Percentiles rank a stretch among this genome's conserved stretches.
These are phyloP conservation scores for Zychaea mexicana DNA, from an alignment of 371 early-diverging fungal species.

Conservation along the genomic window DNA sequence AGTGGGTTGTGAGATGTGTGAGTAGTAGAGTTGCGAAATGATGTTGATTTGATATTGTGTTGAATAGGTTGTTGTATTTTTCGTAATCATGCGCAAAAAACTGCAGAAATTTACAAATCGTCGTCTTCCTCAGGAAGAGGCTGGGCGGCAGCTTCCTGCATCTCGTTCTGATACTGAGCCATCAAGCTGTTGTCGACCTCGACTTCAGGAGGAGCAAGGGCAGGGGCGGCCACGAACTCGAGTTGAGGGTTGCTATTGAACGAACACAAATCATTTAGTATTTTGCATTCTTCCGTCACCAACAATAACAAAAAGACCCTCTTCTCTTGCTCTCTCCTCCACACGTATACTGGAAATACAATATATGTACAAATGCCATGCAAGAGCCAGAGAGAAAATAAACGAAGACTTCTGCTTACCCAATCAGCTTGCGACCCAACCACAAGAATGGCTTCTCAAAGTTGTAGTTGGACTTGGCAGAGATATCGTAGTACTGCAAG, in stretches of 20 bases:
- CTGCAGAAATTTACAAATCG: conserved; percentile 52
- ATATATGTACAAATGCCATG: no score
- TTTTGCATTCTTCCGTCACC: background rate
- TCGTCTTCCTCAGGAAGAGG: conserved; percentile 93
- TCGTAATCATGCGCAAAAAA: background rate
- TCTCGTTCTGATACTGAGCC: conserved; percentile 78
- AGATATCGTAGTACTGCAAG: conserved; percentile 99
- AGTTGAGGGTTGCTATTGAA: conserved; percentile 82
- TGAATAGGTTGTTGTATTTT: background rate
- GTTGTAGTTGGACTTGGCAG: conserved; percentile 99
- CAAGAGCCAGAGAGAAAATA: no score
- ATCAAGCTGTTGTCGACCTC: conserved; percentile 80
- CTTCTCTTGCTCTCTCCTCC: background rate
- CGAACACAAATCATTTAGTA: background rate
- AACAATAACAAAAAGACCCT: background rate
- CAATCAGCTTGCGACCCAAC: conserved; percentile 97
- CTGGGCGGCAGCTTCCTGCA: conserved; percentile 73
- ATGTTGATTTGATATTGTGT: background rate
- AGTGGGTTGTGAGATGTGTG: background rate
- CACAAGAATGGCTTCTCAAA: conserved; percentile 99
- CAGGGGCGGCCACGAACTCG: conserved; percentile 98
- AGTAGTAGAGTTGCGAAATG: background rate
- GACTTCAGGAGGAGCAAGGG: conserved; percentile 97
- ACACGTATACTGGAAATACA: no score
- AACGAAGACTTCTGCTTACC: no score